Conservation (phyloP, 345 rosid genomes). For the Luvunga scandens region DNA sequence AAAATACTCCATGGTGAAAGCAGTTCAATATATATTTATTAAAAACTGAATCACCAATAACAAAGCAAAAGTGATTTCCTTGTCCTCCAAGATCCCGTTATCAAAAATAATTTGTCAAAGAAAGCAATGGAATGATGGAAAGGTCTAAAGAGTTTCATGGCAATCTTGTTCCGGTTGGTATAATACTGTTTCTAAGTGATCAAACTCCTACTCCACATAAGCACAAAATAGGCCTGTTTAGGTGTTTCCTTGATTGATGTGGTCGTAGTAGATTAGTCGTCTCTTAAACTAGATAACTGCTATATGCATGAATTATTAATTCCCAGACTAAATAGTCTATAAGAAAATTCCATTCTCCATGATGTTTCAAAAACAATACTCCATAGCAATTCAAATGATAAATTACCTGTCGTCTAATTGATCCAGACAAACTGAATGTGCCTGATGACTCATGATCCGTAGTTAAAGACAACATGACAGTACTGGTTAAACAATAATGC, state of each 20-base stretch:
- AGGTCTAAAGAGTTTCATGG: neutral
- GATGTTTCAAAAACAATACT: neutral
- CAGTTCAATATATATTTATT: neutral
- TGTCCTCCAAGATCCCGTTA: no score
- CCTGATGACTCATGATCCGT: conserved; percentile 76
- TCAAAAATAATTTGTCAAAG: neutral
- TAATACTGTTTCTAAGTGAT: neutral
- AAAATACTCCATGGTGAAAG: neutral
- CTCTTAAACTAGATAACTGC: neutral
- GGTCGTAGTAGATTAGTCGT: neutral
- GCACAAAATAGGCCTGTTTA: neutral
- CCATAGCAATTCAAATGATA: conserved; percentile 1
- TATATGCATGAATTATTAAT: neutral
- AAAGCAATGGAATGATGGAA: neutral
- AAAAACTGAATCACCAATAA: neutral
- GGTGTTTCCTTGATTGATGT: neutral
- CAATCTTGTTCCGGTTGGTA: neutral
- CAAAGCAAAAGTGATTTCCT: neutral
- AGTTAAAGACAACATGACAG: conserved; percentile 92
- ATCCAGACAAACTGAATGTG: conserved; percentile 86
- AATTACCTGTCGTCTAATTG: conserved; percentile 88
- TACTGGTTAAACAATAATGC: conserved; percentile 91
- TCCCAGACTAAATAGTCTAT: neutral
- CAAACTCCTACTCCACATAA: neutral
- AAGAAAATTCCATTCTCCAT: neutral